Base-by-base conservation (phyloP, 129 eudicot genomes). In the Chrysanthemum makinoi region DNA sequence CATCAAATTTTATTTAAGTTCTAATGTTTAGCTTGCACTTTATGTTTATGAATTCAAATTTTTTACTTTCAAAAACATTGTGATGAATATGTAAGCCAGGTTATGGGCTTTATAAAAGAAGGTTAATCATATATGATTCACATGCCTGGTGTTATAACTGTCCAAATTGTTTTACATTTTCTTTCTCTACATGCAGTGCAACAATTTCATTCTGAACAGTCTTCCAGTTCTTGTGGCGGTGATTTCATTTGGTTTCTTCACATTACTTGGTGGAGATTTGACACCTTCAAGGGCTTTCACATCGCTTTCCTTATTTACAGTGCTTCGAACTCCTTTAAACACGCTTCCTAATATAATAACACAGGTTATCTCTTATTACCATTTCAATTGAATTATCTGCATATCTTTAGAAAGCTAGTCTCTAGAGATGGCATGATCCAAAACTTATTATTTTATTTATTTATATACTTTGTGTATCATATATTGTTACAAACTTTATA, bases 251-350 rank as follows among this genome's bases (percentile, higher is more conserved):
- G 96, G 87, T 62, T 18, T 79, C 73, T 93, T 89, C 90, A 85
- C 96, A 17, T 69, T 93, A 72, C 90, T 93, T 73, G 98, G 98
- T 51, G 98, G 98, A 73, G 87, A 87, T 68, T 77, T 93, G 80
- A 93, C 98, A 59, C 96, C 98, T 70, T 87, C 98, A 77, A 87
- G 95, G 80, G 98, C 98, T 43, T 93, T 93, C 51, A 89, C 98
- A 8, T 93, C 96, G 47, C 87, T 93, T 70, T 93, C 98, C 55
- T 77, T 93, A 74, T 93, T 89, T 80, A 96, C 98, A 24, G 95
- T 93, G 44, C 79, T 93, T 19, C 88, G 96, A 18, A 87, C 83
- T 76, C 98, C 98, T 49, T 72, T 93, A 22, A 79, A 81, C 88
- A 85, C 89, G 80, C 96, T 93, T 77, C 98, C 96, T 3, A 93